phyloP scores from a whole-genome alignment of 768 basidiomycete genomes.

The Auricularia heimuer region DNA sequence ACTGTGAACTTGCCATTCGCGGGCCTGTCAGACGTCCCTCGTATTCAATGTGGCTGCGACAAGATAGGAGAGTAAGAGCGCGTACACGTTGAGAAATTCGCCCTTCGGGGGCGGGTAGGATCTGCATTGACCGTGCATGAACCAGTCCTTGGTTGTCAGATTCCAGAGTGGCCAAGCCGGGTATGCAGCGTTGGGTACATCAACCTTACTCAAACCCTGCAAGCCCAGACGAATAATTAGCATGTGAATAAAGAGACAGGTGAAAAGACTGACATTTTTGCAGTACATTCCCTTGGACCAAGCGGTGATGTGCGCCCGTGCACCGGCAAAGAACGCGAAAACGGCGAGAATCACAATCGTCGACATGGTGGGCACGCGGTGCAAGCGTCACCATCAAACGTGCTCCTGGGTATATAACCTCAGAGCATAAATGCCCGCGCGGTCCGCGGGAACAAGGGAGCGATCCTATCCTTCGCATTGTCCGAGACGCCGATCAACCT shows the following conservation, averaged over 20 bases:
- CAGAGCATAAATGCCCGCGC: too few relatives aligned
- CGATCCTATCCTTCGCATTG: too few relatives aligned
- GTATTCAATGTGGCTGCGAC: not conserved
- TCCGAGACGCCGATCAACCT: too few relatives aligned
- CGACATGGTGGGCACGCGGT: too few relatives aligned
- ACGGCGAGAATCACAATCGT: too few relatives aligned
- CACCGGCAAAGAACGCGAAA: not conserved
- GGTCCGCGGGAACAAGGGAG: too few relatives aligned
- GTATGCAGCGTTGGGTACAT: not conserved
- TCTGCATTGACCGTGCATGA: constrained; percentile 2
- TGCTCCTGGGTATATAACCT: too few relatives aligned
- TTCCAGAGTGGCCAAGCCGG: not conserved
- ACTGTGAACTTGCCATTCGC: constrained; percentile 4
- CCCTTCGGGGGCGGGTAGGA: constrained; percentile 5
- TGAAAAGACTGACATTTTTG: not conserved
- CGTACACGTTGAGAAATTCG: constrained; percentile 5
- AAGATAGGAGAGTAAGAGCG: not conserved
- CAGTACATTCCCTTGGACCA: constrained; percentile 1
- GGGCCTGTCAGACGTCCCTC: not conserved
- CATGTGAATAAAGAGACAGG: not conserved
- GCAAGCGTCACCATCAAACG: too few relatives aligned
- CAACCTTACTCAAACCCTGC: not conserved
- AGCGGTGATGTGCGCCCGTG: not conserved
- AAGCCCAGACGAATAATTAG: not conserved
- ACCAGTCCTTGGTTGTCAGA: constrained; percentile 2